Percentiles rank a stretch among this genome's conserved stretches.
Evolutionary conservation across 1,284 basidiomycete species (phyloP).

Genomic region (Puccinia polysora): DNA sequence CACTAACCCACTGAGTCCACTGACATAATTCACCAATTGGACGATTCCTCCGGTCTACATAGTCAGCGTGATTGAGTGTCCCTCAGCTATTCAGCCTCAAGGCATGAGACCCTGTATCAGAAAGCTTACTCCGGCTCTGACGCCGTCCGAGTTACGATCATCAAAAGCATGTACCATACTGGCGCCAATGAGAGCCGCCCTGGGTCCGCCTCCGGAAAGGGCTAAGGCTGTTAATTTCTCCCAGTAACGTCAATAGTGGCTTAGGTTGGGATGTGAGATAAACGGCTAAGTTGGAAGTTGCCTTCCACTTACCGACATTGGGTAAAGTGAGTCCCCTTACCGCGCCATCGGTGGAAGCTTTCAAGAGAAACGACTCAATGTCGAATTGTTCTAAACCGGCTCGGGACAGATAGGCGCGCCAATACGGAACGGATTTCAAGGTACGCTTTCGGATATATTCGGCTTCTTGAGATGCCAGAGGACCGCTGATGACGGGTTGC

Average conservation of each 20-base stretch:
- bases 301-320: slow-evolving; percentile 25
- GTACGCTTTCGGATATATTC: slow-evolving; percentile 31
- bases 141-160: slow-evolving; percentile 22
- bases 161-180: slow-evolving; percentile 36
- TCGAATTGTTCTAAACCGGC: slow-evolving; percentile 26
- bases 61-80: not conserved
- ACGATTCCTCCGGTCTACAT: slow-evolving; percentile 35
- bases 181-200: slow-evolving; percentile 33
- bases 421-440: slow-evolving; percentile 30
- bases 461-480: slow-evolving; percentile 30
- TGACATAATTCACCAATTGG: slow-evolving; percentile 33
- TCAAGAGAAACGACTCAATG: slow-evolving; percentile 29
- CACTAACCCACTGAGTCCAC: slow-evolving; percentile 35
- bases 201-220: slow-evolving; percentile 36
- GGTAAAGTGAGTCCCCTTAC: slow-evolving; percentile 23
- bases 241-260: not conserved
- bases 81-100: too few relatives aligned
- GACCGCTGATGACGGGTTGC: slow-evolving; percentile 4
- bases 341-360: slow-evolving; percentile 14
- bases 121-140: slow-evolving; percentile 22
- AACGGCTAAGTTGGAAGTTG: too few relatives aligned
- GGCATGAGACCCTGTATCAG: too few relatives aligned
- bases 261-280: not conserved
- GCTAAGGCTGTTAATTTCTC: slow-evolving; percentile 8
- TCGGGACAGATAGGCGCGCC: slow-evolving; percentile 31